A percentile compares a stretch with the other conserved stretches of the same genome.
Evolutionary conservation across 768 basidiomycete genomes (phyloP).

Genomic region (Bullera alba): DNA sequence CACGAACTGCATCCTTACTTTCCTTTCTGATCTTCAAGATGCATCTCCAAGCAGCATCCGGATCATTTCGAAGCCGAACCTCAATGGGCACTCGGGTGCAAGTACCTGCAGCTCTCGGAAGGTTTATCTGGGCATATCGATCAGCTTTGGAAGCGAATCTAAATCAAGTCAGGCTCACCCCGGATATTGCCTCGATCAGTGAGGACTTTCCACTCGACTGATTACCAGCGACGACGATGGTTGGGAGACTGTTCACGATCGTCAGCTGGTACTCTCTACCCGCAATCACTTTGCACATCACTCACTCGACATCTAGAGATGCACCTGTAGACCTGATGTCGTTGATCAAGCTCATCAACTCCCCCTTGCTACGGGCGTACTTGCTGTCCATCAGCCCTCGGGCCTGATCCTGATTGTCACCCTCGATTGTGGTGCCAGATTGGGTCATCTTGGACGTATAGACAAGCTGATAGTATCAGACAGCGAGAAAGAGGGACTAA

Average conservation of each 20-base stretch:
- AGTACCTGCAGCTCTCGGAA: slow-evolving; percentile 10
- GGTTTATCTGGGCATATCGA: slow-evolving; percentile 2
- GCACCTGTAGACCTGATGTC: slow-evolving; percentile 6
- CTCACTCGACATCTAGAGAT: slow-evolving; percentile 8
- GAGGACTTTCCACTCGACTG: slow-evolving; percentile 8
- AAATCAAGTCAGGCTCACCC: not conserved
- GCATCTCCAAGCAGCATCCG: not conserved
- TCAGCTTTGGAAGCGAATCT: not conserved
- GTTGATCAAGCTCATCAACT: slow-evolving; percentile 7
- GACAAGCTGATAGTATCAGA: too few species aligned
- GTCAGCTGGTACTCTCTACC: too few species aligned
- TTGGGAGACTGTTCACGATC: slow-evolving; percentile 5
- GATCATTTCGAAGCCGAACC: slow-evolving; percentile 3
- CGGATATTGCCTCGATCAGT: slow-evolving; percentile 11
- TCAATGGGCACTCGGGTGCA: slow-evolving; percentile 9
- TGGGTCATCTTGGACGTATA: too few species aligned
- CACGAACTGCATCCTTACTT: too few species aligned
- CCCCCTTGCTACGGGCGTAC: too few species aligned
- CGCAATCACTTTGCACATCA: not conserved
- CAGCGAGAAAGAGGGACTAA: too few species aligned
- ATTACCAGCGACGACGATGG: slow-evolving; percentile 10
- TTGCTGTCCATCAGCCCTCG: too few species aligned
- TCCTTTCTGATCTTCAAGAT: slow-evolving; percentile 6
- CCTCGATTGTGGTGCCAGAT: too few species aligned
- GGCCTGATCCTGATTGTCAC: too few species aligned